Conservation (phyloP, 139 green algal species). For the Tetradesmus lagerheimii region DNA sequence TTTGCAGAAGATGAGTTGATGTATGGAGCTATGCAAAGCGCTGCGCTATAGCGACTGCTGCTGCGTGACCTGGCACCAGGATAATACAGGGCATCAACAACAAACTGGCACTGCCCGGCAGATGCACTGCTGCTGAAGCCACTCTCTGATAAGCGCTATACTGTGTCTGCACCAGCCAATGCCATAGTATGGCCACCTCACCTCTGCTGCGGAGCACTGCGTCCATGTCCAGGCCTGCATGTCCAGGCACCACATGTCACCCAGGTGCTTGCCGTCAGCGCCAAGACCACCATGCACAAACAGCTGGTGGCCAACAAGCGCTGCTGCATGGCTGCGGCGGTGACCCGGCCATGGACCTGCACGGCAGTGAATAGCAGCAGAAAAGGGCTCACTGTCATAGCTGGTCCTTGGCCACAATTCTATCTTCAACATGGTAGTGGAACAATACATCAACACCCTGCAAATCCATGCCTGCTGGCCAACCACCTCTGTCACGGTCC, state of each 20-base stretch:
- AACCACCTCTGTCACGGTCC: neutral
- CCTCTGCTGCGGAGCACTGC: constrained; percentile 15
- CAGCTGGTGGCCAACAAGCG: constrained; percentile 48
- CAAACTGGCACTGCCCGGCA: too few species aligned
- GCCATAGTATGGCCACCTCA: neutral
- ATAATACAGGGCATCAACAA: too few species aligned
- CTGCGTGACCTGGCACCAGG: too few species aligned
- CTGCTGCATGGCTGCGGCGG: constrained; percentile 60
- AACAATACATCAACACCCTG: neutral
- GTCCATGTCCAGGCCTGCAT: constrained; percentile 59
- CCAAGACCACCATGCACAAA: constrained; percentile 62
- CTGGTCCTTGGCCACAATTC: too few species aligned
- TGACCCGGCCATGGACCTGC: constrained; percentile 48
- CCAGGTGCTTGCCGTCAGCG: constrained; percentile 42
- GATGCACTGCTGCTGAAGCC: too few species aligned
- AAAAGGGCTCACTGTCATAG: neutral
- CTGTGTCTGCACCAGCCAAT: neutral
- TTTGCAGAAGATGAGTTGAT: too few species aligned
- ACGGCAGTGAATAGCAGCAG: neutral
- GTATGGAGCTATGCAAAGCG: too few species aligned
- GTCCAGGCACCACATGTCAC: constrained; percentile 64
- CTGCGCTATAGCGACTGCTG: too few species aligned
- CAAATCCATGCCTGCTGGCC: too few species aligned
- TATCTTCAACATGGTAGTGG: too few species aligned
- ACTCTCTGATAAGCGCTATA: neutral